Conservation (phyloP, 192 early-diverging fungal species). For the Fimicolochytrium jonesii region DNA sequence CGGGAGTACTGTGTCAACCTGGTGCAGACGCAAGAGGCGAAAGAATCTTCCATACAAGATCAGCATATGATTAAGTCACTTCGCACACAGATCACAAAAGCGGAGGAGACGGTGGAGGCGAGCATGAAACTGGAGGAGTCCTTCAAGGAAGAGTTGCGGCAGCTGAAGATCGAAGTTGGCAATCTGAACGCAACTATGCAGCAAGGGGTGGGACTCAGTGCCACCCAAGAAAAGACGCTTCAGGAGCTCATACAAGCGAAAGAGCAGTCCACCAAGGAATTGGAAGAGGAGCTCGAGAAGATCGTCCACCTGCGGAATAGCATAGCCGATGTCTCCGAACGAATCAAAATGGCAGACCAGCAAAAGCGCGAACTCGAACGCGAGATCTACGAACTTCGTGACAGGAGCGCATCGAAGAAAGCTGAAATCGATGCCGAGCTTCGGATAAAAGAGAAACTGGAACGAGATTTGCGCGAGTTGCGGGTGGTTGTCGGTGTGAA, state of each 20-base stretch:
- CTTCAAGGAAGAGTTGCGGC: constrained; percentile 48
- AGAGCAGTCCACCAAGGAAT: constrained; percentile 47
- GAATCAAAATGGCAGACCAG: constrained; percentile 45
- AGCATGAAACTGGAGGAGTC: constrained; percentile 46
- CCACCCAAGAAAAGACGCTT: constrained; percentile 48
- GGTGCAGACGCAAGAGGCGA: constrained; percentile 22
- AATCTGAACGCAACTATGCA: constrained; percentile 45
- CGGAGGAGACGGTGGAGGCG: constrained; percentile 40
- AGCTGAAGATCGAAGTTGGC: constrained; percentile 46
- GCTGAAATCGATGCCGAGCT: constrained; percentile 54
- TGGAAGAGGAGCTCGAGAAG: constrained; percentile 56
- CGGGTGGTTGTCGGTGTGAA: constrained; percentile 54
- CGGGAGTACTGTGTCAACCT: constrained; percentile 36
- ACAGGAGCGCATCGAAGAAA: constrained; percentile 52
- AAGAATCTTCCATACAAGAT: constrained; percentile 35
- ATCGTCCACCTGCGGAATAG: constrained; percentile 47
- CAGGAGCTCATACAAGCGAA: constrained; percentile 53
- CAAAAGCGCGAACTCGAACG: constrained; percentile 47
- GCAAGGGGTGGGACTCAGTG: constrained; percentile 58
- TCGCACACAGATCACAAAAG: constrained; percentile 43
- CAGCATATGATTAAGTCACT: constrained; percentile 40
- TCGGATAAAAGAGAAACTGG: constrained; percentile 55
- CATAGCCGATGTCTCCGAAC: constrained; percentile 48
- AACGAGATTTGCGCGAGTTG: constrained; percentile 53
- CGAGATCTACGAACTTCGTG: constrained; percentile 56